Evolutionary conservation across 768 basidiomycete genomes (phyloP).

Genomic region (Russula virescens): DNA sequence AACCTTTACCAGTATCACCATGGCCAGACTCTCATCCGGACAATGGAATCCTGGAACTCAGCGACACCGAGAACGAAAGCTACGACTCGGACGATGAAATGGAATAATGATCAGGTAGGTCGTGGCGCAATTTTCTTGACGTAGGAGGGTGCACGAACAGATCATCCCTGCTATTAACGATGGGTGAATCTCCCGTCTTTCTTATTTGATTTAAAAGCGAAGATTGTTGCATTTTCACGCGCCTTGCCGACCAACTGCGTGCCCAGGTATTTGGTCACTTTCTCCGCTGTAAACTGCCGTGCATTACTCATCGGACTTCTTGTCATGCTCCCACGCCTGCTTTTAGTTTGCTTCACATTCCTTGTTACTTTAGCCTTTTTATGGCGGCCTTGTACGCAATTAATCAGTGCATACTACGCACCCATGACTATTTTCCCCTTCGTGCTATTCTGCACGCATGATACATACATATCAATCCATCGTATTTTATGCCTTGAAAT

Average conservation of each 20-base stretch:
- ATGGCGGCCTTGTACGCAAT: background rate
- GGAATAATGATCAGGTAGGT: slow-evolving; percentile 17
- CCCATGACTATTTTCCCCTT: background rate
- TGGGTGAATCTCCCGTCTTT: too few species aligned
- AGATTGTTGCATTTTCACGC: background rate
- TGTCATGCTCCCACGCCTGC: background rate
- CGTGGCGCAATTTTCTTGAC: background rate
- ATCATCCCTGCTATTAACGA: background rate
- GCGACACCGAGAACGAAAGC: slow-evolving; percentile 38
- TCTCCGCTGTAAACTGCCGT: background rate
- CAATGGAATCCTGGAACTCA: slow-evolving; percentile 41
- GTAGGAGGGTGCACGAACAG: background rate
- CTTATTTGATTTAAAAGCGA: background rate
- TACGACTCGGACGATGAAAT: slow-evolving; percentile 16
- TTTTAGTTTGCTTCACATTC: slow-evolving; percentile 2
- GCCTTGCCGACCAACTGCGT: background rate
- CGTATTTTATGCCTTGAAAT: background rate
- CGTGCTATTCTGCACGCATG: background rate
- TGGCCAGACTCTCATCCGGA: slow-evolving; percentile 44
- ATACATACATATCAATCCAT: slow-evolving; percentile 2
- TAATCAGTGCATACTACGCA: background rate
- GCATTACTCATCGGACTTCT: slow-evolving; percentile 5
- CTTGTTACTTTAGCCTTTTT: slow-evolving; percentile 1
- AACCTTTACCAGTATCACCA: background rate
- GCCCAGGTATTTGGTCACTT: slow-evolving; percentile 6